These are phyloP conservation scores for Rugonectria rugulosa DNA, from an alignment of 2,329 filamentous ascomycete species.

Conservation along the genomic window DNA sequence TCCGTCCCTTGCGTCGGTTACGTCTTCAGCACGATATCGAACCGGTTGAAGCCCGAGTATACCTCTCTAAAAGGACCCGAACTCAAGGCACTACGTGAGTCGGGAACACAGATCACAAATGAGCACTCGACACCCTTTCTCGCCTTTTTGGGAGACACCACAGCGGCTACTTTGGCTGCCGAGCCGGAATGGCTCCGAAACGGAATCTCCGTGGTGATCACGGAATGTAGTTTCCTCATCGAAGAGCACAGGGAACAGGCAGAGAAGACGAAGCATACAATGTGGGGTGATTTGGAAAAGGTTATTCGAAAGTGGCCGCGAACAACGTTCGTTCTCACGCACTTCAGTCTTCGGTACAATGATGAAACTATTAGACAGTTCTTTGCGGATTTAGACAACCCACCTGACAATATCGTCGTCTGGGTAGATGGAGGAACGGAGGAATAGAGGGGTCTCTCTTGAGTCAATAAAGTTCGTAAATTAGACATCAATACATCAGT, in stretches of 20 bases:
- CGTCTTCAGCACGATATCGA: constrained; percentile 50
- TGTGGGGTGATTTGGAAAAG: constrained; percentile 54
- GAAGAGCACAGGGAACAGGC: constrained; percentile 54
- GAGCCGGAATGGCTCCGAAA: constrained; percentile 50
- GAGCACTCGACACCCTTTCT: constrained; percentile 51
- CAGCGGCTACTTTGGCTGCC: constrained; percentile 47
- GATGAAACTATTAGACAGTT: constrained; percentile 51
- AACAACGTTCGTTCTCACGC: constrained; percentile 56
- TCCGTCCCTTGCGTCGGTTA: constrained; percentile 57
- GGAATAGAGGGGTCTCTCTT: background rate
- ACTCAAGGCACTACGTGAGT: constrained; percentile 48
- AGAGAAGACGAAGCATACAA: constrained; percentile 55
- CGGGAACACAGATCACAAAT: constrained; percentile 50
- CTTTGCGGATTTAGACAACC: constrained; percentile 49
- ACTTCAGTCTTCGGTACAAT: constrained; percentile 56
- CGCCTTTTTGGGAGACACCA: constrained; percentile 58
- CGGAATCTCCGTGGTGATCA: constrained; percentile 55
- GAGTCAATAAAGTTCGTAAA: too few relatives aligned
- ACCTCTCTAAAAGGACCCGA: constrained; percentile 44
- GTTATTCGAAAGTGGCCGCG: constrained; percentile 51
- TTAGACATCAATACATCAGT: too few relatives aligned
- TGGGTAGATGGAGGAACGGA: constrained; percentile 52
- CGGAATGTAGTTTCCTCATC: constrained; percentile 57
- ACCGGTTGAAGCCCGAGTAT: constrained; percentile 50
- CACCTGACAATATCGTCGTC: constrained; percentile 53